Conservation (phyloP, 208 protist species). For the Wallacemonas collosoma region DNA sequence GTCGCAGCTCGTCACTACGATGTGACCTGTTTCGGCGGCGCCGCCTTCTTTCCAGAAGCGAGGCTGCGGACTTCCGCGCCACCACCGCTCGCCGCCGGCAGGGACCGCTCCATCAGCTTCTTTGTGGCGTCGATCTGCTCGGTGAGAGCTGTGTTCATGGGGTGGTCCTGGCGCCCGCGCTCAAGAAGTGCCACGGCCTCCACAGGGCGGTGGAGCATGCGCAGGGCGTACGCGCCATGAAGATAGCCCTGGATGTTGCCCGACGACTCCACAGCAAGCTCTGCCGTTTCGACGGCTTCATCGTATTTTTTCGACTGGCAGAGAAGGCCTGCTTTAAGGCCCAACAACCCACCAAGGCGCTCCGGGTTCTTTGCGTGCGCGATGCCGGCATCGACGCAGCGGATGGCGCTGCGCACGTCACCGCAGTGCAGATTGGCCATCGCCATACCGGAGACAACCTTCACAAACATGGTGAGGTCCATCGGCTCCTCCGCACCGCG, state of each 20-base stretch:
- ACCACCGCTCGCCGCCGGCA: constrained; percentile 23
- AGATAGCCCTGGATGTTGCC: constrained; percentile 84
- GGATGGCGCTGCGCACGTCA: constrained; percentile 71
- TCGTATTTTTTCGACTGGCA: constrained; percentile 74
- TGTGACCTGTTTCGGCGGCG: constrained; percentile 18
- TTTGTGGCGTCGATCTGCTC: constrained; percentile 49
- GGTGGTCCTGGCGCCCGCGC: constrained; percentile 59
- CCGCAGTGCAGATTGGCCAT: constrained; percentile 83
- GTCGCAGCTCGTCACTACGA: not conserved
- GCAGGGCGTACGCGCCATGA: constrained; percentile 77
- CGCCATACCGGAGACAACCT: constrained; percentile 76
- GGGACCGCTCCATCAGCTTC: constrained; percentile 43
- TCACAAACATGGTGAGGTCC: constrained; percentile 84
- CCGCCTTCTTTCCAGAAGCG: not conserved
- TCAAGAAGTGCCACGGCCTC: constrained; percentile 73
- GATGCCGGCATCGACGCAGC: constrained; percentile 75
- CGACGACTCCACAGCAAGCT: constrained; percentile 61
- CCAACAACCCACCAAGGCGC: constrained; percentile 76
- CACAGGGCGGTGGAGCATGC: constrained; percentile 41
- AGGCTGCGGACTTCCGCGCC: constrained; percentile 8
- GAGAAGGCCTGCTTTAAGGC: constrained; percentile 79
- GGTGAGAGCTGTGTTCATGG: constrained; percentile 63
- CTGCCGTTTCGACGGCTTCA: constrained; percentile 61
- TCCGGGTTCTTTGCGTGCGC: constrained; percentile 58
- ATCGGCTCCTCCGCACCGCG: constrained; percentile 62